Base-by-base conservation (phyloP, 2,329 filamentous ascomycete species). In the Bipolaris oryzae region DNA sequence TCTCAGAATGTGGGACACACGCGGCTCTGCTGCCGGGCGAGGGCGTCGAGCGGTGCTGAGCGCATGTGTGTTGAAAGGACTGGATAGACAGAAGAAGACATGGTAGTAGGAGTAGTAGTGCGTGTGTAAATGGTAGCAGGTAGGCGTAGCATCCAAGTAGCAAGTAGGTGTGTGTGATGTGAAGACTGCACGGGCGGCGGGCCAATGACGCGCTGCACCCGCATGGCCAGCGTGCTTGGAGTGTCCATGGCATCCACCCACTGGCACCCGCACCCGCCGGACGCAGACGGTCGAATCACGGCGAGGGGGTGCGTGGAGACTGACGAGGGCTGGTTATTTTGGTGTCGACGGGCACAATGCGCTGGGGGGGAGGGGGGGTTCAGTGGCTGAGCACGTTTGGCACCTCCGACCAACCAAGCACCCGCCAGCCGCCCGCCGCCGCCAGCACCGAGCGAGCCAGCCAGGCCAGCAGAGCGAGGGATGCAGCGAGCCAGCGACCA, bases 301-400 rank as follows among this genome's bases (percentile, higher is more conserved):
- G 47, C 51, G 60, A 50, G 60, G 56, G 50, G 49, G 57, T 57
- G 42, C 38, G 20, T 56, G 50, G 23, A 44, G 16, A 42, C 25
- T 20, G 41, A 39, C 28, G 42, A 47, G 49, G 52, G 44, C 48
- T 35, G 57, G 66, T 65, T 69, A 69, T 69, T 69, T 69, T 66
- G 65, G 65, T 64, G 63, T 61, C 53, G 51, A 53, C 47, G 48
- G 51, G 49, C 59, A 64, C 64, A 50, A 58, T 63, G 58, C 56
- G 25, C 25, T 28, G 53, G 34, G 47, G 55, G 48, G 33, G 41
- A 18, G 39, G 38, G 48, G 42, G 53, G 53, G n/a, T 46, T 55
- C 48, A 48, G 55, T 53, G 50, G 50, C 55, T 54, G 37, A 57
- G 55, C 55, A 56, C 16, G 34, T 55, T 54, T 25, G 39, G 44